Conservation (phyloP, 2,329 filamentous ascomycete genomes). For the Monosporascus ibericus region DNA sequence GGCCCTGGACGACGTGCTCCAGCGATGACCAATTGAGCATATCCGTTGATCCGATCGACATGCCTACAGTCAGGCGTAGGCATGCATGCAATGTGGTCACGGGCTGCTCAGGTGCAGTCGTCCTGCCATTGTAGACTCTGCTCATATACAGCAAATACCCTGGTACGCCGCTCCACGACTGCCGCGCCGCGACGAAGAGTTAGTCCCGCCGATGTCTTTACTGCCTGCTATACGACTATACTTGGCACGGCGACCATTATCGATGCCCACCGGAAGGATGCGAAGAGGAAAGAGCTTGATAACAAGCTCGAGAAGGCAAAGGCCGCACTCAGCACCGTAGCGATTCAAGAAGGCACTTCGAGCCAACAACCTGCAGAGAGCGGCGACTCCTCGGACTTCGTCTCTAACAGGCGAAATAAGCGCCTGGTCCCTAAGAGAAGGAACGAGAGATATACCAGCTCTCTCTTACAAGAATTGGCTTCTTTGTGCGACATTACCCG, state of each 20-base stretch:
- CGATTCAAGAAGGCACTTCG: constrained; percentile 23
- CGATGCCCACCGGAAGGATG: constrained; percentile 55
- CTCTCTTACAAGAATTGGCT: constrained; percentile 16
- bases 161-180: constrained; percentile 46
- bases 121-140: constrained; percentile 60
- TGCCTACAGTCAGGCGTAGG: constrained; percentile 42
- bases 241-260: constrained; percentile 59
- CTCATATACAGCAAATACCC: constrained; percentile 40
- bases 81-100: constrained; percentile 67
- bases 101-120: constrained; percentile 53
- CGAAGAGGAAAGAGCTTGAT: constrained; percentile 55
- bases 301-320: constrained; percentile 50
- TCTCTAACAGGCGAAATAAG: background rate
- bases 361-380: background rate
- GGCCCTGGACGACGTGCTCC: background rate
- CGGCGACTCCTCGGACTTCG: background rate
- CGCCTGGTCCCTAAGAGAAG: background rate
- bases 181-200: constrained; percentile 43
- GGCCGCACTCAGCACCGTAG: constrained; percentile 36
- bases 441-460: background rate
- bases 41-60: constrained; percentile 10
- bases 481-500: constrained; percentile 12
- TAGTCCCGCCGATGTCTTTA: constrained; percentile 50
- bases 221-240: constrained; percentile 62
- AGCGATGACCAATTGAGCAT: constrained; percentile 9